Base-by-base conservation (phyloP, 352 stramenopile species). In the Sclerospora graminicola region DNA sequence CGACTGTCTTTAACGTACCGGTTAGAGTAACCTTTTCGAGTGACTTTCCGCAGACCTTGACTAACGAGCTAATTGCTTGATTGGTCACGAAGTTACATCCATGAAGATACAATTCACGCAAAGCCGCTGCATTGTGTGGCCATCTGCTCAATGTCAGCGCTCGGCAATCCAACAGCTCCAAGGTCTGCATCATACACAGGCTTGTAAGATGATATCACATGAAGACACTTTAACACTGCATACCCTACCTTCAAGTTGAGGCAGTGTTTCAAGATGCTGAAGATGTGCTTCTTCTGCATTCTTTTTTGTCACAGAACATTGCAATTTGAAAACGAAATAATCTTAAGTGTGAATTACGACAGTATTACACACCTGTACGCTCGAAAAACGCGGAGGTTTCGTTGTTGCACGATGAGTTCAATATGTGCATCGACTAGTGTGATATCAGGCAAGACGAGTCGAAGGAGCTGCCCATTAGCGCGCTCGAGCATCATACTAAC, bases 101-200 rank as follows among this genome's bases (percentile, higher is more conserved):
- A 10, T 78, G 60, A 4, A 87, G 49, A 44, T 51, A 60, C 32
- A 84, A 50, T 14, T 67, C 55, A 7, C 53, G 53, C 27, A 87
- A 42, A 14, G 16, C 28, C 26, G 54, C 42, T 1, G 32, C 43
- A 44, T 49, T 49, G 7, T 48, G 59, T 1, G 56, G 53, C 74
- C 71, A 82, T 5, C 57, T 50, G 15, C 48, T 33, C n/a, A 86
- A 43, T 7, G 54, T 62, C 21, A 85, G 50, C 2, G 51, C 57
- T 2, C 73, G 56, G 27, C 71, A 87, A 42, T 84, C 67, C 18
- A 83, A 50, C 10, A 83, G 40, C 49, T 84, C 67, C 23, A 87
- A 41, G 28, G 39, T 78, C 74, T 87, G 13, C 23, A 11, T 14
- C 46, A n/a, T n/a, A 26, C 21, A 26, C 21, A 26, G 21, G 27